These are phyloP conservation scores for Chrysosphaeria jannelii DNA, from an alignment of 2,329 filamentous ascomycete species.

Conservation along the genomic window DNA sequence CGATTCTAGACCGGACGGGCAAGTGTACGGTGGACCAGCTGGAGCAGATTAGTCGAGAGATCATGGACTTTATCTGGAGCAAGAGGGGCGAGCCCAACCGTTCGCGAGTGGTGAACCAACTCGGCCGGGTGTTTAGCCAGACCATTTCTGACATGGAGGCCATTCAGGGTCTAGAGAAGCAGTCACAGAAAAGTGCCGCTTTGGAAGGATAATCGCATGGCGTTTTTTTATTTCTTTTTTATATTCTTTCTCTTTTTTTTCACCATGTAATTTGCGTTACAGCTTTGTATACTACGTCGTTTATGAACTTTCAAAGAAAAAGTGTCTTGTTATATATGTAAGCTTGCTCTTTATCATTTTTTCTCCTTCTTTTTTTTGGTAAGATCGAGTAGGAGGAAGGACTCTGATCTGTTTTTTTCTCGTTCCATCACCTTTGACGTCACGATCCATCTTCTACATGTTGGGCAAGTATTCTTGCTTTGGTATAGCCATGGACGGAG, in stretches of 20 bases:
- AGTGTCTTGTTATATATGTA: too few species aligned
- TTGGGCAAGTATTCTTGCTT: too few species aligned
- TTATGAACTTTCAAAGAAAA: neutral
- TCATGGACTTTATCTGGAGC: slow-evolving; percentile 80
- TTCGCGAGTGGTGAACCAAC: slow-evolving; percentile 24
- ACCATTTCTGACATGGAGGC: slow-evolving; percentile 37
- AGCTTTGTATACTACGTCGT: too few species aligned
- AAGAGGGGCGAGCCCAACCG: slow-evolving; percentile 60
- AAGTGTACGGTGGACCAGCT: slow-evolving; percentile 78
- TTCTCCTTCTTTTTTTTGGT: too few species aligned
- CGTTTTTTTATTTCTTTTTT: neutral
- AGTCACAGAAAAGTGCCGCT: too few species aligned
- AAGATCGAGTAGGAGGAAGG: too few species aligned
- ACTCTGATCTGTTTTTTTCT: too few species aligned
- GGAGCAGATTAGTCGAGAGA: slow-evolving; percentile 66
- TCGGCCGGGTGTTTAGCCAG: slow-evolving; percentile 45
- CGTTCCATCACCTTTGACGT: too few species aligned
- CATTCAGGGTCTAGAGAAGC: slow-evolving; percentile 15
- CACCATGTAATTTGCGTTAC: too few species aligned
- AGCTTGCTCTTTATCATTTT: too few species aligned
- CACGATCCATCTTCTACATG: too few species aligned
- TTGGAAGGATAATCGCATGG: neutral
- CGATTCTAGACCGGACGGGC: slow-evolving; percentile 34
- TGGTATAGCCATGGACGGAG: too few species aligned
- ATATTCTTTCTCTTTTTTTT: neutral